Evolutionary conservation across 805 yeast species (phyloP).

Genomic region (Torulaspora quercuum): DNA sequence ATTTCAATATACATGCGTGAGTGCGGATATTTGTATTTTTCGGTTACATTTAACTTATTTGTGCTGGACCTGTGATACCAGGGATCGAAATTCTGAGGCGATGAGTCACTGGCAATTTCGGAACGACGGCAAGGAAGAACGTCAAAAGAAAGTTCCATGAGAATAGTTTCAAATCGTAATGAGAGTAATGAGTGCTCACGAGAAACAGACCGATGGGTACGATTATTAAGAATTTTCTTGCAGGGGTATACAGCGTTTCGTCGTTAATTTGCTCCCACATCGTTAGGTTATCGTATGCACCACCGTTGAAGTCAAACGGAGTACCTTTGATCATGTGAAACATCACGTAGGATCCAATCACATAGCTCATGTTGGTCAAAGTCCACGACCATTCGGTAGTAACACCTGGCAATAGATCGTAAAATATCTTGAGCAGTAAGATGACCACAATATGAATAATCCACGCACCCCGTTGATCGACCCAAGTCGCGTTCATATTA

Average conservation of each 20-base stretch:
- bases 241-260: slow-evolving; percentile 96
- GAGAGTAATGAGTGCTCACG: slow-evolving; percentile 84
- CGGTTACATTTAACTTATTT: slow-evolving; percentile 33
- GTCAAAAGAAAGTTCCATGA: slow-evolving; percentile 68
- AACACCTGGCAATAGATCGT: slow-evolving; percentile 75
- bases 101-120: slow-evolving; percentile 82
- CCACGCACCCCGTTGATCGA: slow-evolving; percentile 96
- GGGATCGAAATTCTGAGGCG: slow-evolving; percentile 66
- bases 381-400: slow-evolving; percentile 90
- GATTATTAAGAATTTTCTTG: slow-evolving; percentile 84
- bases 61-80: slow-evolving; percentile 42
- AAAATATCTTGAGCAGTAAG: slow-evolving; percentile 66
- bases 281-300: slow-evolving; percentile 91
- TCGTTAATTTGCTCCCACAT: slow-evolving; percentile 98
- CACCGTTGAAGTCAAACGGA: slow-evolving; percentile 94
- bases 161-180: slow-evolving; percentile 76
- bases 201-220: slow-evolving; percentile 90
- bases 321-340: slow-evolving; percentile 95
- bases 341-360: slow-evolving; percentile 90
- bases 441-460: slow-evolving; percentile 83
- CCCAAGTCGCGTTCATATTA: slow-evolving; percentile 94
- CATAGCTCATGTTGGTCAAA: slow-evolving; percentile 83
- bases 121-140: slow-evolving; percentile 83
- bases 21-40: no score
- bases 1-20: no score